Evolutionary conservation across 495 filamentous ascomycete genomes (phyloP).

Genomic region (Lasiosphaeria ovina): DNA sequence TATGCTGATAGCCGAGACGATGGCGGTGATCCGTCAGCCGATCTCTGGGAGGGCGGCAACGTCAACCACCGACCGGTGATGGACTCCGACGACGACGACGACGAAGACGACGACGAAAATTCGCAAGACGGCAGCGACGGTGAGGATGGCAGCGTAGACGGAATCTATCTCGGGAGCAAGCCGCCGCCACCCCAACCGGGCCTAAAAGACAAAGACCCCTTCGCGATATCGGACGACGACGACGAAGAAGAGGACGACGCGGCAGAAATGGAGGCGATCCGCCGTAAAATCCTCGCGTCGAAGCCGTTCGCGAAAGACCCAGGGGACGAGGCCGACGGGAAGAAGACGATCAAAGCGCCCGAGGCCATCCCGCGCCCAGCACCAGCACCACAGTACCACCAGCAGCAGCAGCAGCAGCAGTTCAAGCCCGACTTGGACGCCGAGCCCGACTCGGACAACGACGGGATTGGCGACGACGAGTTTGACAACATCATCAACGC

Average conservation of each 20-base stretch:
- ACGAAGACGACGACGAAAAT: conserved; percentile 37
- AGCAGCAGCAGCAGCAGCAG: conserved; percentile 33
- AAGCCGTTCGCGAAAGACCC: conserved; percentile 67
- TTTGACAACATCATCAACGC: conserved; percentile 94
- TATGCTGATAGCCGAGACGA: conserved; percentile 75
- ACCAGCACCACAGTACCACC: too few species aligned
- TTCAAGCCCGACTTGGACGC: conserved; percentile 64
- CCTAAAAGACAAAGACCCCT: conserved; percentile 56
- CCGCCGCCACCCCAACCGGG: conserved; percentile 35
- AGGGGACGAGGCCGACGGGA: conserved; percentile 39
- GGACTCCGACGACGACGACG: conserved; percentile 55
- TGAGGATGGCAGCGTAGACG: conserved; percentile 39
- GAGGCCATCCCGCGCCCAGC: conserved; percentile 56
- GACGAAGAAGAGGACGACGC: conserved; percentile 53
- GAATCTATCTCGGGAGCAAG: conserved; percentile 58
- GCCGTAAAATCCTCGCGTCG: conserved; percentile 77
- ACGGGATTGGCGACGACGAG: conserved; percentile 54
- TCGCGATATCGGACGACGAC: conserved; percentile 55
- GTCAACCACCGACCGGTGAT: conserved; percentile 62
- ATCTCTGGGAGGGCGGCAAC: conserved; percentile 85
- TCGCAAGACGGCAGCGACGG: conserved; percentile 19
- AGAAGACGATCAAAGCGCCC: conserved; percentile 46
- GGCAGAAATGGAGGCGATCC: conserved; percentile 87
- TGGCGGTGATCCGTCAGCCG: conserved; percentile 43
- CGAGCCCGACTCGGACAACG: conserved; percentile 69